phyloP scores from a whole-genome alignment of 2,329 filamentous ascomycete species.

The Berkeleyomyces basicola region DNA sequence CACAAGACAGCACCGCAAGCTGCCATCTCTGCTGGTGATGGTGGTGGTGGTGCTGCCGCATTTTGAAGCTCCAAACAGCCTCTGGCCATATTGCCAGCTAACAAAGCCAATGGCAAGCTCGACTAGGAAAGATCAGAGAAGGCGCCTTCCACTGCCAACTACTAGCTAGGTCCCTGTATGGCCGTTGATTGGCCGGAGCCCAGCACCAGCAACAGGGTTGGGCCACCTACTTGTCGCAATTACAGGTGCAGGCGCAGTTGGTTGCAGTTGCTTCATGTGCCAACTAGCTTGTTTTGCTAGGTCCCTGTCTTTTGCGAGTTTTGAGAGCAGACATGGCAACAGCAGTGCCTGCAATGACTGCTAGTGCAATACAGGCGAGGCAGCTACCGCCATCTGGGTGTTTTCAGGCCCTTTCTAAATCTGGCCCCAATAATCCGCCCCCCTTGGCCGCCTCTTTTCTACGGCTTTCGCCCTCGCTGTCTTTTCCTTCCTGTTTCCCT shows the following conservation, averaged over 20 bases:
- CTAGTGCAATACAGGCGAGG: background rate
- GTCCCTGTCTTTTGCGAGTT: background rate
- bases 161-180: background rate
- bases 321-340: background rate
- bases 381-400: background rate
- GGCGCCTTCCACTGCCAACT: background rate
- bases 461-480: constrained; percentile 15
- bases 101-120: background rate
- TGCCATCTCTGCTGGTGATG: background rate
- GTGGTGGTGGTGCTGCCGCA: background rate
- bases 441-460: background rate
- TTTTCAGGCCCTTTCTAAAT: background rate
- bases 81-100: background rate
- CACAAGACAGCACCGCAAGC: background rate
- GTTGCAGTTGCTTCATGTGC: background rate
- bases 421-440: constrained; percentile 1
- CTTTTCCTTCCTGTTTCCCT: constrained; percentile 17
- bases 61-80: background rate
- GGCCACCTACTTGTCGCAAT: no score
- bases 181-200: background rate
- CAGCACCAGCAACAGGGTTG: background rate
- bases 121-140: background rate
- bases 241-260: no score
- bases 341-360: background rate
- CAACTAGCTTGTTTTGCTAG: background rate